phyloP scores from a whole-genome alignment of 1,284 basidiomycete species.

The Ustilago vetiveriae region DNA sequence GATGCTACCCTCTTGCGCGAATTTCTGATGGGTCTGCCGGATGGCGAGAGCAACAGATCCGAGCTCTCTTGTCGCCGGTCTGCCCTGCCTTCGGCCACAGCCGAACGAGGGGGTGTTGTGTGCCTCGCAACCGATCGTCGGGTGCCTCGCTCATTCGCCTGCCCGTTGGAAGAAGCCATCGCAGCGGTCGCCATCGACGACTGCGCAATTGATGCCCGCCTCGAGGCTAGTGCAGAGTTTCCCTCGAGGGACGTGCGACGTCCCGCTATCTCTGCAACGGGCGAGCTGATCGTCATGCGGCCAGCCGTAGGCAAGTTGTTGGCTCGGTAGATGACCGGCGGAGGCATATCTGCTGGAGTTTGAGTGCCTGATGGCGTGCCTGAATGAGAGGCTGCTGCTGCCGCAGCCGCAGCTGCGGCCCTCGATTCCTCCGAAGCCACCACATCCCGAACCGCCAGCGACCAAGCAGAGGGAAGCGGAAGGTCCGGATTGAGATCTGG shows the following conservation, averaged over 20 bases:
- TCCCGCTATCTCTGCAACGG: not conserved
- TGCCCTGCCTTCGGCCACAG: not conserved
- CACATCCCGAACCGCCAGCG: conserved; percentile 52
- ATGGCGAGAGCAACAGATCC: conserved; percentile 15
- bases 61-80: not conserved
- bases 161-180: not conserved
- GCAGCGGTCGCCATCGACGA: not conserved
- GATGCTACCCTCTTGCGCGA: conserved; percentile 27
- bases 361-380: conserved; percentile 38
- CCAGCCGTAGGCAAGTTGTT: not conserved
- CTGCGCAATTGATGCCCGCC: conserved; percentile 1
- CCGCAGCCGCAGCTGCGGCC: conserved; percentile 39
- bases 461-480: conserved; percentile 53
- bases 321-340: not conserved
- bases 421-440: conserved; percentile 41
- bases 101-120: not conserved
- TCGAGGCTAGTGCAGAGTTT: not conserved
- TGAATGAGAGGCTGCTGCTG: conserved; percentile 27
- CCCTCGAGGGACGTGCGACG: conserved; percentile 7
- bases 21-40: conserved; percentile 24
- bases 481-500: conserved; percentile 47
- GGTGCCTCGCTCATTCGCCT: not conserved
- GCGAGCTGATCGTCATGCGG: not conserved
- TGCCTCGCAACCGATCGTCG: not conserved
- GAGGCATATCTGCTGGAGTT: conserved; percentile 17